Percentiles rank a stretch among this genome's conserved stretches.
Evolutionary conservation across 2,329 filamentous ascomycete genomes (phyloP).

Genomic region (Xylariaceae sp.): DNA sequence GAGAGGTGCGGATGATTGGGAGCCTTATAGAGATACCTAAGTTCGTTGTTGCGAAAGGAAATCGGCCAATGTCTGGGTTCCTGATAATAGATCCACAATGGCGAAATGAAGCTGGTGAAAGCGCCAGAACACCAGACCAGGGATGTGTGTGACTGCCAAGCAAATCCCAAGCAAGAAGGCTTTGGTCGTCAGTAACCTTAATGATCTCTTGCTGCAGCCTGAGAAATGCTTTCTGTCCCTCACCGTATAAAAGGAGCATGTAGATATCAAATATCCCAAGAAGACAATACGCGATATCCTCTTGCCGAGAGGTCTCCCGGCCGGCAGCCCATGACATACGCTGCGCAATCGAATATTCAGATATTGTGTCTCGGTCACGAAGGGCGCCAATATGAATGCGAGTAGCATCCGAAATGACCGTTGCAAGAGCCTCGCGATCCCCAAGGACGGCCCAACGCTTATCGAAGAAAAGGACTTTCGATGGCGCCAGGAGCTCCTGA

Average conservation of each 20-base stretch:
- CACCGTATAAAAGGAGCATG: slow-evolving; percentile 52
- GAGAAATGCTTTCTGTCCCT: slow-evolving; percentile 41
- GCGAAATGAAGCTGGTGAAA: slow-evolving; percentile 22
- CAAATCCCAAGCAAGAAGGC: slow-evolving; percentile 39
- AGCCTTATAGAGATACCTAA: slow-evolving; percentile 26
- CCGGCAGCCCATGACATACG: slow-evolving; percentile 49
- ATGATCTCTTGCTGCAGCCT: slow-evolving; percentile 47
- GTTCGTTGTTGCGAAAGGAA: slow-evolving; percentile 26
- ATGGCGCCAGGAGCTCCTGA: slow-evolving; percentile 35
- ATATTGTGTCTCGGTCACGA: slow-evolving; percentile 24
- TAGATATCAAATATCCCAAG: slow-evolving; percentile 51
- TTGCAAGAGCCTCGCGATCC: slow-evolving; percentile 6
- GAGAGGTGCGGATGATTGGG: neutral
- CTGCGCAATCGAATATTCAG: slow-evolving; percentile 40
- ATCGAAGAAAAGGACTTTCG: slow-evolving; percentile 34
- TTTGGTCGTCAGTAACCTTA: slow-evolving; percentile 36
- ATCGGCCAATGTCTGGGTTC: neutral
- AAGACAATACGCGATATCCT: slow-evolving; percentile 53
- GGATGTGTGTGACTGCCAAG: rapidly evolving
- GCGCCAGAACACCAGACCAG: slow-evolving; percentile 22
- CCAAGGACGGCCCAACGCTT: slow-evolving; percentile 24
- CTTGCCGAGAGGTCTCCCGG: slow-evolving; percentile 41
- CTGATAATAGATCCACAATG: slow-evolving; percentile 30
- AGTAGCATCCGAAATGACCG: slow-evolving; percentile 19
- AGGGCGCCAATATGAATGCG: slow-evolving; percentile 32